phyloP scores from a whole-genome alignment of 371 early-diverging fungal species.

The Mucor saturninus region DNA sequence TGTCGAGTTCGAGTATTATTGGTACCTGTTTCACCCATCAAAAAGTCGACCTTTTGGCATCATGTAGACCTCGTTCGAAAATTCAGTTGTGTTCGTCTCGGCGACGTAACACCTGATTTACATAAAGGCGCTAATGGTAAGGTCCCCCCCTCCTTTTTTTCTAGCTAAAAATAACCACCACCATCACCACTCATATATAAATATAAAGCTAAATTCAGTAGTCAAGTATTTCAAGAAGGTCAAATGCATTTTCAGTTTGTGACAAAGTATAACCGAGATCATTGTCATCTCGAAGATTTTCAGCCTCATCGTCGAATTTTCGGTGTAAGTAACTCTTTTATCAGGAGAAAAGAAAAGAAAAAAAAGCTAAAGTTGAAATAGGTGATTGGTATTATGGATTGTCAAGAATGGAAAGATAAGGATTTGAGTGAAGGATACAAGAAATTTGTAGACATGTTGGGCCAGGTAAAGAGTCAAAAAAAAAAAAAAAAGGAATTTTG shows the following conservation, averaged over 20 bases:
- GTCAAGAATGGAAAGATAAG: constrained; percentile 71
- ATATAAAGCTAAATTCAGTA: constrained; percentile 29
- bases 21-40: constrained; percentile 80
- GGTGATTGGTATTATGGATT: constrained; percentile 87
- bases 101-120: constrained; percentile 68
- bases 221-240: constrained; percentile 65
- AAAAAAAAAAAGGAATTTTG: too few species aligned
- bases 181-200: too few species aligned
- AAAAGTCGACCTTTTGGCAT: constrained; percentile 68
- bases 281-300: constrained; percentile 75
- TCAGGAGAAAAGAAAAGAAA: neutral
- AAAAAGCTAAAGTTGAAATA: neutral
- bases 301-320: constrained; percentile 78
- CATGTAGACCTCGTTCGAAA: constrained; percentile 71
- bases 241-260: constrained; percentile 79
- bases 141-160: neutral
- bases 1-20: constrained; percentile 74
- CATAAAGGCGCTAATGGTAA: constrained; percentile 57
- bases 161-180: neutral
- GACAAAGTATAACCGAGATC: constrained; percentile 70
- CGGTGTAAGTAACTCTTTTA: constrained; percentile 57
- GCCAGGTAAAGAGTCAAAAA: constrained; percentile 54
- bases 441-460: constrained; percentile 67
- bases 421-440: constrained; percentile 69
- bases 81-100: constrained; percentile 59